These are phyloP conservation scores for Sclerotinia sclerotiorum DNA, from an alignment of 2,329 filamentous ascomycete genomes.

Conservation along the genomic window DNA sequence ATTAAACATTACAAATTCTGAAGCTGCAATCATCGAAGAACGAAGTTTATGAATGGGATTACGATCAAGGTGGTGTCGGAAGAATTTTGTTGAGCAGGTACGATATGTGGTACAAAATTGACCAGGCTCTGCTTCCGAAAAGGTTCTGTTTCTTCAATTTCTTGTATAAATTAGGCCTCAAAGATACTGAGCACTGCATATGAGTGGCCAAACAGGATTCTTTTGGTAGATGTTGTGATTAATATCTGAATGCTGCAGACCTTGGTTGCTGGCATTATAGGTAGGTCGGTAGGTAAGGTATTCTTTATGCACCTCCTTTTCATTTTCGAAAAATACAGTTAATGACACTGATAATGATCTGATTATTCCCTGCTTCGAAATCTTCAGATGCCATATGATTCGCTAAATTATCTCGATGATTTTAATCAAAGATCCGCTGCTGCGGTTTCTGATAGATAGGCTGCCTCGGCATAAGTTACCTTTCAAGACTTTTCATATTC, in stretches of 20 bases:
- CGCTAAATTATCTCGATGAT: background rate
- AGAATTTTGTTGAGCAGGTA: slow-evolving; percentile 14
- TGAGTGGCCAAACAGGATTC: slow-evolving; percentile 1
- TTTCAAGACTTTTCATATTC: background rate
- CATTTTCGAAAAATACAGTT: background rate
- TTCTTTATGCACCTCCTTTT: background rate
- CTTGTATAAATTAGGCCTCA: background rate
- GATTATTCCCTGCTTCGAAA: slow-evolving; percentile 19
- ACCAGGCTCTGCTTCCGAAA: slow-evolving; percentile 10
- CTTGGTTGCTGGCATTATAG: slow-evolving; percentile 11
- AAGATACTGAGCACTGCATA: slow-evolving; percentile 10
- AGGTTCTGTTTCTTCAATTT: background rate
- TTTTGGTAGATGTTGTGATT: slow-evolving; percentile 15
- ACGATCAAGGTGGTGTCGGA: slow-evolving; percentile 6
- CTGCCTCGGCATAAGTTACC: slow-evolving; percentile 16
- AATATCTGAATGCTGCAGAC: background rate
- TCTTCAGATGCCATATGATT: background rate
- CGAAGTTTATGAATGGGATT: background rate
- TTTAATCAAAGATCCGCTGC: slow-evolving; percentile 15
- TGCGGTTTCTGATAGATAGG: slow-evolving; percentile 4
- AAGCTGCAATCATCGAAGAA: background rate
- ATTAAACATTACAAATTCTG: background rate
- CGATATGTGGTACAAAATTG: slow-evolving; percentile 7
- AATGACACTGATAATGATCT: background rate
- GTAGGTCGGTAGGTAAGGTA: background rate